Base-by-base conservation (phyloP, 2,329 filamentous ascomycete species). In the Exophiala xenobiotica region DNA sequence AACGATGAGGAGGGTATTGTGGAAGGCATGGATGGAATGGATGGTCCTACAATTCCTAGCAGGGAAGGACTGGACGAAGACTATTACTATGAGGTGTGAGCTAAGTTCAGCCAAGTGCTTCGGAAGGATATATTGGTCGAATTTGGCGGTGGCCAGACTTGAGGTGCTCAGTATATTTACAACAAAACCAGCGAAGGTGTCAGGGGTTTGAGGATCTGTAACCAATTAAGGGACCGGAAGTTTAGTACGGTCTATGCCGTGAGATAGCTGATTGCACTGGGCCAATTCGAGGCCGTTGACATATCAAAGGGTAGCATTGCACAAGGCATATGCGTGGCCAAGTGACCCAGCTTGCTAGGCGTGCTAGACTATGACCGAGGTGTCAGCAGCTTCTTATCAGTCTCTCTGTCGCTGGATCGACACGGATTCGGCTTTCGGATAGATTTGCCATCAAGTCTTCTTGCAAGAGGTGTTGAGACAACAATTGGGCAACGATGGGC, bases 31-130 rank as follows among this genome's bases (percentile, higher is more conserved):
- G 69, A 71, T 41, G 72, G 68, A 26, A 70, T 68, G n/a, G 65
- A 56, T 31, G 66, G 83, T 4, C 88, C 89, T 11, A 77, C 82
- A 51, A 82, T 96, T 57, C 92, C 93, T 2, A 87, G 83, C 64
- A 77, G 93, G 46, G 87, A 93, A 62, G 91, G 88, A 0, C 69
- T 97, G 60, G 89, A 96, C 68, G 90, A 95, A 60, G 87, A 96
- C 68, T 99, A 95, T 69, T 96, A 87, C 72, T 97, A 95, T 72
- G 88, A 92, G 38, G 58, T 62, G 39, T 62, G 58, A 62, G 42
- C 8, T 12, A 35, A 14, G 7, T 12, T 35, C 31, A 16, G 6
- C 9, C 26, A 27, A 27, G 9, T 35, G n/a, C 6, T 35, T n/a
- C n/a, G n/a, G n/a, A n/a, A 35, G n/a, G 31, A 14, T 6, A 35